These are phyloP conservation scores for Microbotryum violaceum DNA, from an alignment of 1,284 basidiomycete genomes.

Conservation along the genomic window DNA sequence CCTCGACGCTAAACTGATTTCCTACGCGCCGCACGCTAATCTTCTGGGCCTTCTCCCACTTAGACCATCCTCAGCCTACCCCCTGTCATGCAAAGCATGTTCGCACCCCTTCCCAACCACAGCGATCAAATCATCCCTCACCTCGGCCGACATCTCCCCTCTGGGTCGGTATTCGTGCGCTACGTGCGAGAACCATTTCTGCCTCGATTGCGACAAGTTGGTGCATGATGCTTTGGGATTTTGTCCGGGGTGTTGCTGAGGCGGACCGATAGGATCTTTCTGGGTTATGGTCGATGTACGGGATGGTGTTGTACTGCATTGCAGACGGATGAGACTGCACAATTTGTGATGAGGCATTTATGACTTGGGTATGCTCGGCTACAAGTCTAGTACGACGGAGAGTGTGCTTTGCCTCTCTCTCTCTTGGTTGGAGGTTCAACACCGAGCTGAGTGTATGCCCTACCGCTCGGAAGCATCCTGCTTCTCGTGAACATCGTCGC, in stretches of 20 bases:
- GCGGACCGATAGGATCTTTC: not conserved
- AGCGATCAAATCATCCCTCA: constrained; percentile 35
- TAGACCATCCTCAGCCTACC: constrained; percentile 6
- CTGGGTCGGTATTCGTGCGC: constrained; percentile 69
- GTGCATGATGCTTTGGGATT: constrained; percentile 37
- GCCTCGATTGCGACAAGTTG: constrained; percentile 66
- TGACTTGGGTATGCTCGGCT: too few species aligned
- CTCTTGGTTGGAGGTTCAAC: too few species aligned
- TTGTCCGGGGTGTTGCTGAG: constrained; percentile 35
- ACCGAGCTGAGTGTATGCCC: too few species aligned
- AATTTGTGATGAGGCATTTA: too few species aligned
- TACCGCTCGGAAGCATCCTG: too few species aligned
- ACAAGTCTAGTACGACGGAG: too few species aligned
- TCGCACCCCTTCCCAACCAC: constrained; percentile 52
- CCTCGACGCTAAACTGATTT: constrained; percentile 39
- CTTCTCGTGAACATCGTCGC: too few species aligned
- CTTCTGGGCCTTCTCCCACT: constrained; percentile 10
- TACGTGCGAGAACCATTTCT: constrained; percentile 53
- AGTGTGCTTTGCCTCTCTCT: too few species aligned
- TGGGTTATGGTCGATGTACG: too few species aligned
- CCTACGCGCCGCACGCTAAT: constrained; percentile 14
- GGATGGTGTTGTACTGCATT: too few species aligned
- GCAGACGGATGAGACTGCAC: too few species aligned
- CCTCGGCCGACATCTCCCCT: constrained; percentile 61
- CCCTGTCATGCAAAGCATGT: constrained; percentile 54